Base-by-base conservation (phyloP, 345 rosid genomes). In the Eucalyptus erythrocorys region DNA sequence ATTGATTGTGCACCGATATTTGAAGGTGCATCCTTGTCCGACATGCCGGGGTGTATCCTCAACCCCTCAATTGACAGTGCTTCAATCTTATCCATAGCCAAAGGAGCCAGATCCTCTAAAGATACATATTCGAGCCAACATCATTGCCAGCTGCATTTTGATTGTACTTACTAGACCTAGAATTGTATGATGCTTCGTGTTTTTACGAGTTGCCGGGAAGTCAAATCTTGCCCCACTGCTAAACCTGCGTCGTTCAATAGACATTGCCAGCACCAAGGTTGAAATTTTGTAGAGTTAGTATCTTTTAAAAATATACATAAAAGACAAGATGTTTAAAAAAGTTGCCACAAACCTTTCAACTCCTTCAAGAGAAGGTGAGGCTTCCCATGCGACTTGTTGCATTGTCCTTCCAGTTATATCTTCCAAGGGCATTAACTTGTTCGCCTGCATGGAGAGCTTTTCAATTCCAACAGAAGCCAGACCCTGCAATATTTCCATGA, bases 1-100 rank as follows among this genome's bases (percentile, higher is more conserved):
- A 93, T 91, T 37, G 97, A 93, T 71, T 90, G 92, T 81, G 98
- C 91, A 88, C 90, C 92, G 93, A 97, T 95, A 91, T 96, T 95
- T 81, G 97, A 90, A 87, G 98, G 95, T 48, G 99, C 95, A 87
- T 94, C 95, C 88, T 88, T 95, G 51, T 92, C 95, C 24, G 96
- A 93, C 98, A 97, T 93, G 91, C 97, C 99, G 66, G 99, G 95
- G 89, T 96, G 99, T 91, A 96, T 95, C 93, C 96, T 96, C 92
- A 97, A 92, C 80, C 99, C 99, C 92, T 97, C 99, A 89, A 97
- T 92, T 49, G 99, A 95, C 90, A 97, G 98, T 66, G 98, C 98
- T 94, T 97, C 99, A 87, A 97, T 96, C 94, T 97, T 97, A 92
- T 96, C 96, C 97, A 97, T 94, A 86, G 99, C 99, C 93, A 97